phyloP scores from a whole-genome alignment of 768 basidiomycete genomes.

The Termitomyces sp. region DNA sequence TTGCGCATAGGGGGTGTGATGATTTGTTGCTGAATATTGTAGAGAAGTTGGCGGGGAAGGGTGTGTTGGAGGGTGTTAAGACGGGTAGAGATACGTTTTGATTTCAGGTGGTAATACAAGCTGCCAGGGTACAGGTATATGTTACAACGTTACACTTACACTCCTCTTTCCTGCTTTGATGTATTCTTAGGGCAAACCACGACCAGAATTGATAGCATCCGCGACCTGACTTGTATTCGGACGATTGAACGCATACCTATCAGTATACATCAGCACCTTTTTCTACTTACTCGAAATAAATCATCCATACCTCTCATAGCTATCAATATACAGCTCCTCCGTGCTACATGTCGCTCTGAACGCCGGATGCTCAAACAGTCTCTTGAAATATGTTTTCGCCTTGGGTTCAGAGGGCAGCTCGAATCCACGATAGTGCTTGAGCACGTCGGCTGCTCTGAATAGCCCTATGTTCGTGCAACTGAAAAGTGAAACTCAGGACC shows the following conservation, averaged over 20 bases:
- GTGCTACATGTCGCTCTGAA: slow-evolving; percentile 70
- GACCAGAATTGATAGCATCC: slow-evolving; percentile 68
- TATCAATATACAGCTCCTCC: slow-evolving; percentile 62
- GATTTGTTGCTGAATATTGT: slow-evolving; percentile 29
- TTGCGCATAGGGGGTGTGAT: slow-evolving; percentile 32
- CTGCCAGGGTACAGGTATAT: no score
- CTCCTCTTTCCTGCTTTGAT: no score
- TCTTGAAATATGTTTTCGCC: slow-evolving; percentile 48
- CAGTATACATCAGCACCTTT: not conserved
- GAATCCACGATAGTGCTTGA: slow-evolving; percentile 68
- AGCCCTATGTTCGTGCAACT: slow-evolving; percentile 51
- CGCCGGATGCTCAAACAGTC: slow-evolving; percentile 55
- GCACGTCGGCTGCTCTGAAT: slow-evolving; percentile 57
- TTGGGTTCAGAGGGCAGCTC: slow-evolving; percentile 44
- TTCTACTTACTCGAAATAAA: no score
- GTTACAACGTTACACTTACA: no score
- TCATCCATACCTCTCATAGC: slow-evolving; percentile 55
- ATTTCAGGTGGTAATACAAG: not conserved
- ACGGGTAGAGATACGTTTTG: slow-evolving; percentile 21
- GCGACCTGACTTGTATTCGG: slow-evolving; percentile 77
- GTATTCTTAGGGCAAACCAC: slow-evolving; percentile 49
- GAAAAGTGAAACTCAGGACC: no score
- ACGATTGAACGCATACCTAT: slow-evolving; percentile 21
- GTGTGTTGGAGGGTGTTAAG: slow-evolving; percentile 20
- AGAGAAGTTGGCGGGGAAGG: slow-evolving; percentile 22